Evolutionary conservation across 441 rosid genomes (phyloP), one percentile per base, ranked within the genome.

Genomic region (Populus tomentosa): DNA sequence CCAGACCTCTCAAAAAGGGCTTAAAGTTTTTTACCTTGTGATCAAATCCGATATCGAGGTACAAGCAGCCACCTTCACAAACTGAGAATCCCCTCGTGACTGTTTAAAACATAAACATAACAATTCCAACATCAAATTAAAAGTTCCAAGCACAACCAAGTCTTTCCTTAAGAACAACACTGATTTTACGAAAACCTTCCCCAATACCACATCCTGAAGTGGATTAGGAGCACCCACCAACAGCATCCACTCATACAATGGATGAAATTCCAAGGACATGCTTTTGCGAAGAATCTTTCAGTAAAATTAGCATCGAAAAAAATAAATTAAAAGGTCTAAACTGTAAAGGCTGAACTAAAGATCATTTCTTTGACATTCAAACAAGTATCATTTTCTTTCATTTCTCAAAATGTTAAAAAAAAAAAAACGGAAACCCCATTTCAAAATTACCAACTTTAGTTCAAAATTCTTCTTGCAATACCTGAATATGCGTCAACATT

Each of bases 61-160:
- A 84, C 92, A 90, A 59, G 88, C 87, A 86, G 97, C 96, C 84
- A 90, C 94, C 86, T 87, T 92, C 38, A 92, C 89, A 83, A 92
- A 83, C 76, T 86, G 92, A 86, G 94, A 89, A 80, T 90, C 88
- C 74, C 75, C 82, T 21, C 92, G 86, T 75, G 88, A 84, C 98
- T 94, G 85, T 69, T 78, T 66, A 65, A 83, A 82, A 79, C 71
- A 87, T 67, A 77, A 83, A n/a, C 18, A 23, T n/a, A 72, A 13
- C 69, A 66, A 2, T 42, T 77, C 66, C 26, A 1, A 23, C 33
- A 64, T 71, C 56, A 46, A 46, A 46, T 46, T 14, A 46, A 46
- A 46, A 13, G 56, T 46, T 13, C 56, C 56, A 14, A 13, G 56
- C 56, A 46, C 56, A 46, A 46, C 4, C 56, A 46, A 46, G 18